These are phyloP conservation scores for Russula virescens DNA, from an alignment of 768 basidiomycete genomes.

Conservation along the genomic window DNA sequence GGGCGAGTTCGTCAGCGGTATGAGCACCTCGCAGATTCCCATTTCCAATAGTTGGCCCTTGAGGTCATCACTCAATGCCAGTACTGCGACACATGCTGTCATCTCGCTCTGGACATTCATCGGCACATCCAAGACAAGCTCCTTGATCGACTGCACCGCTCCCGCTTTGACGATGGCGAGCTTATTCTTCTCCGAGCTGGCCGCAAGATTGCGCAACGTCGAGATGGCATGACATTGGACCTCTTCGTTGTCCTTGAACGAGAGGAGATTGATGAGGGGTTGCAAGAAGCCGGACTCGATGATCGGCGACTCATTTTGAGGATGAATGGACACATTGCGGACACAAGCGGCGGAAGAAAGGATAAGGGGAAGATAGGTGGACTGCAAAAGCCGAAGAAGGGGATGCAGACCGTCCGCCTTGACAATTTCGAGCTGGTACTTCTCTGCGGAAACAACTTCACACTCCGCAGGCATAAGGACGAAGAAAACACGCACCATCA, in stretches of 20 bases:
- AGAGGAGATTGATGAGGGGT: constrained; percentile 90
- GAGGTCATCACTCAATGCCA: constrained; percentile 93
- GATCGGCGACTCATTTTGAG: constrained; percentile 97
- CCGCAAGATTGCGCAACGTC: constrained; percentile 92
- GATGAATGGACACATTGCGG: constrained; percentile 98
- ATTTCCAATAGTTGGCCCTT: constrained; percentile 96
- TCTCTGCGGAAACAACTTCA: constrained; percentile 51
- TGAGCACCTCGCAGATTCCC: constrained; percentile 96
- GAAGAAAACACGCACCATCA: constrained; percentile 57
- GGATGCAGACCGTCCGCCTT: constrained; percentile 90
- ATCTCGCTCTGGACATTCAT: constrained; percentile 98
- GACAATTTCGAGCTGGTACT: constrained; percentile 98
- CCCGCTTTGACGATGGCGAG: constrained; percentile 96
- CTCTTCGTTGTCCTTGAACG: constrained; percentile 99
- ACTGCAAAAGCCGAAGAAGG: constrained; percentile 89
- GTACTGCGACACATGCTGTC: constrained; percentile 97
- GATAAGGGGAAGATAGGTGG: constrained; percentile 95
- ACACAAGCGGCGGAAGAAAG: constrained; percentile 98
- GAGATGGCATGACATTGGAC: constrained; percentile 99
- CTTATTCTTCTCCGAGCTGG: constrained; percentile 97
- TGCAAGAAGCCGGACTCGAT: constrained; percentile 97
- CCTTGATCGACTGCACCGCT: constrained; percentile 94
- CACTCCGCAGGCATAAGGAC: neutral
- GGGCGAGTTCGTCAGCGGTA: constrained; percentile 91
- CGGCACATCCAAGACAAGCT: constrained; percentile 90